phyloP scores from a whole-genome alignment of 1,284 basidiomycete species.

The Leucoagaricus sp. region DNA sequence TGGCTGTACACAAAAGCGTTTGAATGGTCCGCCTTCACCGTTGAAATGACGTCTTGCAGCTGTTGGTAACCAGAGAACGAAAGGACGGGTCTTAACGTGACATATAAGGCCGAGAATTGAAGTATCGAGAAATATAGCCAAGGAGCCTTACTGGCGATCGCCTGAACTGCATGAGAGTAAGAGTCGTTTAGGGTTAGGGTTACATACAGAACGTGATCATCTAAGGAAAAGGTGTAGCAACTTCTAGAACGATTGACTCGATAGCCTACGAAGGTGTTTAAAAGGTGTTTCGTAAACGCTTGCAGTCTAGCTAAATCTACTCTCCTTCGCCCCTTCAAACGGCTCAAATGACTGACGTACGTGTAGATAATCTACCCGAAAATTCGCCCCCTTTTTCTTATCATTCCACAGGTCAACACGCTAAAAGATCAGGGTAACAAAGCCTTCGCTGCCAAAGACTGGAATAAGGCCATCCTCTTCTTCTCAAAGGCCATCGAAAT shows the following conservation, averaged over 20 bases:
- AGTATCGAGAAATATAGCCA: no score
- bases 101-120: not conserved
- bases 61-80: not conserved
- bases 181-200: constrained; percentile 14
- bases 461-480: constrained; percentile 83
- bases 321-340: not conserved
- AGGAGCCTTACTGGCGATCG: not conserved
- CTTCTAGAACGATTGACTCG: constrained; percentile 32
- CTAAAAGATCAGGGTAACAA: constrained; percentile 96
- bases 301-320: constrained; percentile 1
- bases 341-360: constrained; percentile 36
- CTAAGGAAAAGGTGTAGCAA: constrained; percentile 26
- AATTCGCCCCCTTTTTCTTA: not conserved
- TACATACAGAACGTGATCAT: constrained; percentile 23
- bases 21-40: not conserved
- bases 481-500: constrained; percentile 89
- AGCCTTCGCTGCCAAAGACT: constrained; percentile 93
- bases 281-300: constrained; percentile 12
- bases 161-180: not conserved
- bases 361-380: constrained; percentile 19
- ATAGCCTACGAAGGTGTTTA: constrained; percentile 14
- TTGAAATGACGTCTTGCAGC: not conserved
- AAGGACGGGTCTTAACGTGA: not conserved
- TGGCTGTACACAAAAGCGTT: not conserved
- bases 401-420: constrained; percentile 45